Conservation (phyloP, 345 rosid genomes). For the Salix koriyanagi region DNA sequence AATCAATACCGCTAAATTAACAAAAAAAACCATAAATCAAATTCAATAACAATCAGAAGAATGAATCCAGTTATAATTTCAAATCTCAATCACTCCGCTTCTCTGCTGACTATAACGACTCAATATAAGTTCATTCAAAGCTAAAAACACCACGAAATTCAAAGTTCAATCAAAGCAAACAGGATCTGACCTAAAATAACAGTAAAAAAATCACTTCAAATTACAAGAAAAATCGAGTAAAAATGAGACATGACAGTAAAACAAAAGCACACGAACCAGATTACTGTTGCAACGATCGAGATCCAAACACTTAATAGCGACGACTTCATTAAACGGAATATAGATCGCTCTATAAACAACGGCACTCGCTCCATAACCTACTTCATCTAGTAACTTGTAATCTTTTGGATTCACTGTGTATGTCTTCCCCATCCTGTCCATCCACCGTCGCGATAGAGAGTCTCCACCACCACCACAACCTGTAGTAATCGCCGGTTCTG, state of each 20-base stretch:
- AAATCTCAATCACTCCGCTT: not conserved
- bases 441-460: not conserved
- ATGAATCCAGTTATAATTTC: not conserved
- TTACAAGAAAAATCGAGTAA: not conserved
- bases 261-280: slow-evolving; percentile 49
- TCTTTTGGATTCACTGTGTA: slow-evolving; percentile 64
- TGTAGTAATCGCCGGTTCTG: not conserved
- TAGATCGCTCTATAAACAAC: slow-evolving; percentile 89
- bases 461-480: not conserved
- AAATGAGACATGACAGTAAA: not conserved
- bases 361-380: slow-evolving; percentile 95
- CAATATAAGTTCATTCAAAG: not conserved
- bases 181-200: slow-evolving; percentile 14
- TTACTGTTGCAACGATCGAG: slow-evolving; percentile 99
- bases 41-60: not conserved
- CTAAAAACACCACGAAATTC: not conserved
- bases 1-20: not conserved
- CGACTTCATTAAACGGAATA: slow-evolving; percentile 68
- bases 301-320: slow-evolving; percentile 96
- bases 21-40: not conserved
- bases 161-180: not conserved
- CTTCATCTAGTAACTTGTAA: slow-evolving; percentile 80
- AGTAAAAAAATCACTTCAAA: not conserved
- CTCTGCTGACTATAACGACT: not conserved
- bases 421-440: slow-evolving; percentile 33